Base-by-base conservation (phyloP, 2,329 filamentous ascomycete genomes). In the Neofusicoccum ribis region DNA sequence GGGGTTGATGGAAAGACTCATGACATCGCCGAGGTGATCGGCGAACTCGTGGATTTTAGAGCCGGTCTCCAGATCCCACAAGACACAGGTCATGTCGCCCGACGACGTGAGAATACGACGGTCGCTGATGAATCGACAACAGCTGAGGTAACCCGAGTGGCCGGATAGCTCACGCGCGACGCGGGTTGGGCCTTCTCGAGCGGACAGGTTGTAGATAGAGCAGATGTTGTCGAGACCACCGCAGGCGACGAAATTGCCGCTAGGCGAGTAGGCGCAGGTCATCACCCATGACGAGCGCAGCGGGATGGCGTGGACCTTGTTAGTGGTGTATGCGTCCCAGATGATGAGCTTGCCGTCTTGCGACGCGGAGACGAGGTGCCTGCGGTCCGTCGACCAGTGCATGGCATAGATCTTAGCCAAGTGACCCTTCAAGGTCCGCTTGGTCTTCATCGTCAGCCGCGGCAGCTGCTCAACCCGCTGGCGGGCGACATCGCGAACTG, bases 281-380 rank as follows among this genome's bases (percentile, higher is more conserved):
- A 99, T 99, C 81, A 99, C 95, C 95, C 95, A 99, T 14, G 95
- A 99, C 14, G 95, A 98, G 69, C 95, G 89, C 66, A 99, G 86
- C 39, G 95, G 95, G 73, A 99, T 98, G 78, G 95, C 95, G 81
- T 99, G 95, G 68, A 99, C 95, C 81, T 99, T 99, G 86, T 99
- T 98, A 68, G 95, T 98, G 70, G 94, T 98, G 83, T 99, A 99
- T 66, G 95, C 95, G 79, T 99, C 95, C 95, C 95, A 99, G 77
- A 99, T 98, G 80, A 99, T 99, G 72, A 99, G 89, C 85, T 99
- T 99, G 79, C 95, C 95, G 76, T 99, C 95, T 81, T 99, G 95
- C 72, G 95, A 99, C 69, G 95, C 95, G 12, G 95, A 98, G 61
- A 99, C 95, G 67, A 98, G 88, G 81, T 98, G 95, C 80, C 95